These are phyloP conservation scores for Claviceps quebecensis DNA, from an alignment of 2,329 filamentous ascomycete genomes.

Conservation along the genomic window DNA sequence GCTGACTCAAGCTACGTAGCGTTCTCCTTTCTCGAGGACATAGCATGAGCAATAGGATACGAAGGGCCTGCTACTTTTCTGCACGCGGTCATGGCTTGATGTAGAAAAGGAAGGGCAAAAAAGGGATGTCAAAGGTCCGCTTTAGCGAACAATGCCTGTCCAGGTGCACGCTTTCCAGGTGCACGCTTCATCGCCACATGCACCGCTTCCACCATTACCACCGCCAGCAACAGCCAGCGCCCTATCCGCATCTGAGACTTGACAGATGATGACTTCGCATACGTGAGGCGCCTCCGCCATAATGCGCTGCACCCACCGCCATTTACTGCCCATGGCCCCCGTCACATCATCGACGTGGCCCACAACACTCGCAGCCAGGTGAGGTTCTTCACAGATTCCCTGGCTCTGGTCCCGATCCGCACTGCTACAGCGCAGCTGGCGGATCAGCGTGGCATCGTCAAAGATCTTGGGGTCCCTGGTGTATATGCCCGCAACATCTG, in stretches of 20 bases:
- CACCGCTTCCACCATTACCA: not conserved
- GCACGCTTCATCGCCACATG: not conserved
- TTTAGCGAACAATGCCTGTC: conserved; percentile 1
- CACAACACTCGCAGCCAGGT: not conserved
- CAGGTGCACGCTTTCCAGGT: no score
- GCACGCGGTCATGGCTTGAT: no score
- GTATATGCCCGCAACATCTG: conserved; percentile 3
- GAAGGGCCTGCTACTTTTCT: no score
- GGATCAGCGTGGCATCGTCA: not conserved
- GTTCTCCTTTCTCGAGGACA: no score
- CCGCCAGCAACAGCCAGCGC: not conserved
- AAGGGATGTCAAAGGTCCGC: no score
- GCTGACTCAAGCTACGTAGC: no score
- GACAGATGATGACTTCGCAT: not conserved
- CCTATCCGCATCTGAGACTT: not conserved
- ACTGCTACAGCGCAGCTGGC: not conserved
- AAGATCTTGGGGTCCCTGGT: conserved; percentile 1
- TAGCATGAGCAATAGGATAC: no score
- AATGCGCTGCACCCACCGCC: conserved; percentile 1
- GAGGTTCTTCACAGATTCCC: not conserved
- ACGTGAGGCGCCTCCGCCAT: conserved; percentile 2
- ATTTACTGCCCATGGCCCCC: conserved; percentile 2
- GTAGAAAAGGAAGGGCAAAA: no score
- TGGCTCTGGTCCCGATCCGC: no score
- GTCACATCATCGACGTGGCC: conserved; percentile 1